These are phyloP conservation scores for Syzygium oleosum DNA, from an alignment of 345 rosid genomes.

Conservation along the genomic window DNA sequence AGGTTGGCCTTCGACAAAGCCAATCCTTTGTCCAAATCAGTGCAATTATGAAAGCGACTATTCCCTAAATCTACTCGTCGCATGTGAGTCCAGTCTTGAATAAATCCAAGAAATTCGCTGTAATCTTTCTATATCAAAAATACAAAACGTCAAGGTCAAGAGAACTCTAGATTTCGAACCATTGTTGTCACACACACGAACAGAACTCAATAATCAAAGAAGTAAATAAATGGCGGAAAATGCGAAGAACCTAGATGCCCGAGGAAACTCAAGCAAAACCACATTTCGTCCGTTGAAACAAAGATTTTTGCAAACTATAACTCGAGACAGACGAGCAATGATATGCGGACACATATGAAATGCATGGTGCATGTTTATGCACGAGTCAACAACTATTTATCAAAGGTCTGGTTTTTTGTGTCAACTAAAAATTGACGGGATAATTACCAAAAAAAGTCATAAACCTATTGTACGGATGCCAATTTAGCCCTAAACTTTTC, in stretches of 20 bases:
- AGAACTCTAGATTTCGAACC: neutral
- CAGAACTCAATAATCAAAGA: neutral
- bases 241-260: too few relatives aligned
- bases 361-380: neutral
- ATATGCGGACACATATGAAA: neutral
- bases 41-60: neutral
- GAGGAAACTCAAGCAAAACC: neutral
- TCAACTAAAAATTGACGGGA: neutral
- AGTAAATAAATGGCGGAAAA: too few relatives aligned
- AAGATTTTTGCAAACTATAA: neutral
- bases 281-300: neutral
- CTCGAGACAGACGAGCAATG: neutral
- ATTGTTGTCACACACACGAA: neutral
- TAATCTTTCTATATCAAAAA: neutral
- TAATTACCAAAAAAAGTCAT: neutral
- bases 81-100: neutral
- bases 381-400: neutral
- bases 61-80: neutral
- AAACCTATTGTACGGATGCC: accelerated
- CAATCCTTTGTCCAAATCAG: neutral
- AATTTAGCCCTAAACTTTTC: neutral
- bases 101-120: neutral
- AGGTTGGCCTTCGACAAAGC: neutral
- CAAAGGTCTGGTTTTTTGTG: neutral
- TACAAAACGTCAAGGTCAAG: neutral